Conservation (phyloP, 2,329 filamentous ascomycete species). For the Nothophoma quercina region DNA sequence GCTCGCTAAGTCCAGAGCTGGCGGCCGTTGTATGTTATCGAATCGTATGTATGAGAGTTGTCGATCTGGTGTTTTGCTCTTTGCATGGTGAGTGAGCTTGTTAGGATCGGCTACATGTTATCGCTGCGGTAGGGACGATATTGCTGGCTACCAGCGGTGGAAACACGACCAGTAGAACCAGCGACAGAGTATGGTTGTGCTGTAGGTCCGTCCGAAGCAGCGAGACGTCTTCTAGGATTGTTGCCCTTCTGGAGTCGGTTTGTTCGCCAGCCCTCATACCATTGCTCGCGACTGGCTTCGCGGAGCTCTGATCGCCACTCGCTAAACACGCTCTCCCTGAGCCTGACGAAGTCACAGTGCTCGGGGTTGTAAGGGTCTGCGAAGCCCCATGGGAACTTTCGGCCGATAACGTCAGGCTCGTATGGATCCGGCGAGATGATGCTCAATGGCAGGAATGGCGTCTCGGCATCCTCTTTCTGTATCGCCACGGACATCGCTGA, state of each 20-base stretch:
- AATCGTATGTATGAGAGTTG: neutral
- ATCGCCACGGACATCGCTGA: slow-evolving; percentile 51
- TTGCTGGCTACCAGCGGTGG: slow-evolving; percentile 42
- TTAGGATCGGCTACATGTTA: slow-evolving; percentile 34
- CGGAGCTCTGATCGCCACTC: slow-evolving; percentile 93
- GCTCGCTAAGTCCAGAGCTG: neutral
- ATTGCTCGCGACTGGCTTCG: slow-evolving; percentile 87
- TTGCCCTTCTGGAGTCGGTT: slow-evolving; percentile 51
- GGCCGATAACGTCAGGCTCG: slow-evolving; percentile 78
- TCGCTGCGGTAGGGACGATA: slow-evolving; percentile 35
- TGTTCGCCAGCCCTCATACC: slow-evolving; percentile 96
- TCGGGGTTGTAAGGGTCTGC: slow-evolving; percentile 89
- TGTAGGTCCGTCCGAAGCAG: slow-evolving; percentile 41
- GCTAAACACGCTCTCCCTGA: slow-evolving; percentile 90
- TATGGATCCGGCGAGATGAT: slow-evolving; percentile 95
- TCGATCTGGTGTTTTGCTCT: neutral
- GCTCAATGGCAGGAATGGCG: slow-evolving; percentile 83
- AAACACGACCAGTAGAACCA: slow-evolving; percentile 42
- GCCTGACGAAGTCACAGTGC: slow-evolving; percentile 91
- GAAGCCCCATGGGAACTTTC: slow-evolving; percentile 95
- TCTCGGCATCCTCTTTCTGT: slow-evolving; percentile 51
- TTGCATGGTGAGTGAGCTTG: neutral
- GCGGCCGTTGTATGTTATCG: neutral
- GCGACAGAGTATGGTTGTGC: slow-evolving; percentile 36
- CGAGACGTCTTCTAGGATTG: slow-evolving; percentile 31